These are phyloP conservation scores for Aphanomyces astaci DNA, from an alignment of 352 stramenopile genomes.

Conservation along the genomic window DNA sequence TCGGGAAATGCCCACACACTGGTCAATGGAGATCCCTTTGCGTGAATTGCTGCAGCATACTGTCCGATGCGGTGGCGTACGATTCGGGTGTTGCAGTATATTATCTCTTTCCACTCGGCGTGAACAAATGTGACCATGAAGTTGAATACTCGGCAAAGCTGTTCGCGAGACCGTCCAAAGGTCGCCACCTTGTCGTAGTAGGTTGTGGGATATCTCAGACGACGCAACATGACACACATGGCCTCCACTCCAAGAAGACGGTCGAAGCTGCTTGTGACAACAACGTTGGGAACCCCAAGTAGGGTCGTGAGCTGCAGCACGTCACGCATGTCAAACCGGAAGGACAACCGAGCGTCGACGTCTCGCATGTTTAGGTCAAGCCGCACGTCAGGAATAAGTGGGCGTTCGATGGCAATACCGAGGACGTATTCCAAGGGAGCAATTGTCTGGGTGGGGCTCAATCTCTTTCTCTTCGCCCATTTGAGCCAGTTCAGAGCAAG, in stretches of 20 bases:
- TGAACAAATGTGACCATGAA: background rate
- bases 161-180: background rate
- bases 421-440: background rate
- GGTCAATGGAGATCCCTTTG: background rate
- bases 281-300: background rate
- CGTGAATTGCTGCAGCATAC: conserved; percentile 8
- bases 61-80: background rate
- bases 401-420: background rate
- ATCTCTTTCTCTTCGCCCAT: background rate
- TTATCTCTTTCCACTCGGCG: background rate
- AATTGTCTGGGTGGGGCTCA: background rate
- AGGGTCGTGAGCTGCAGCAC: background rate
- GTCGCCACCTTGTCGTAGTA: background rate
- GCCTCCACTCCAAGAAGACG: background rate
- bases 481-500: background rate
- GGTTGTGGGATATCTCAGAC: background rate
- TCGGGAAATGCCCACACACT: conserved; percentile 15
- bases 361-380: background rate
- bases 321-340: background rate
- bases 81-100: background rate
- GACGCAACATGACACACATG: background rate
- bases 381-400: background rate
- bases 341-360: background rate
- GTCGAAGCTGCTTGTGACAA: background rate
- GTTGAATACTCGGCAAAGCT: background rate